Evolutionary conservation across 1,139 yeast species (phyloP).

Genomic region (Barnettozyma hawaiiensis): DNA sequence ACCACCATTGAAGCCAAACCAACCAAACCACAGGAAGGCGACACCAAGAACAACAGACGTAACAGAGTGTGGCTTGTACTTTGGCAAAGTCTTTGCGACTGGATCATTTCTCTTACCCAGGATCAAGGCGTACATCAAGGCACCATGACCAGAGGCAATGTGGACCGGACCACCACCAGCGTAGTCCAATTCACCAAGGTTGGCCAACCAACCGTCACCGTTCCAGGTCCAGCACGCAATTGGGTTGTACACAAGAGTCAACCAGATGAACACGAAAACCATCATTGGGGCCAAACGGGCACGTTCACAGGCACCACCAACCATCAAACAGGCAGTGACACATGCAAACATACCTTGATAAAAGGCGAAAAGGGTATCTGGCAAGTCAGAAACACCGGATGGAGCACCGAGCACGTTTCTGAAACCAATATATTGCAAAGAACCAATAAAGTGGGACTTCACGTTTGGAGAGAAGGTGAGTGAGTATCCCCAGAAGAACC

Average conservation of each 20-base stretch:
- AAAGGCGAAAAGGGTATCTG: slow-evolving; percentile 82
- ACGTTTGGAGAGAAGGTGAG: slow-evolving; percentile 72
- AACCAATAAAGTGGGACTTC: slow-evolving; percentile 66
- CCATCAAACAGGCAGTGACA: slow-evolving; percentile 85
- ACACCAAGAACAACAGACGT: slow-evolving; percentile 91
- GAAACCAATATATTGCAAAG: slow-evolving; percentile 72
- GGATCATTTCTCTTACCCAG: slow-evolving; percentile 92
- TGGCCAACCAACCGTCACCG: slow-evolving; percentile 78
- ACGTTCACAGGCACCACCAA: slow-evolving; percentile 97
- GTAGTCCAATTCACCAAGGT: slow-evolving; percentile 82
- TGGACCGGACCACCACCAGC: slow-evolving; percentile 99
- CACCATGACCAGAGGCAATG: slow-evolving; percentile 91
- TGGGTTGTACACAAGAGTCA: slow-evolving; percentile 94
- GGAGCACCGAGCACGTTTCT: slow-evolving; percentile 81
- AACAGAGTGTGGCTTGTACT: slow-evolving; percentile 88
- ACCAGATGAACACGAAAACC: slow-evolving; percentile 88
- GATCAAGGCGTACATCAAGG: slow-evolving; percentile 83
- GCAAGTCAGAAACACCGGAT: slow-evolving; percentile 57
- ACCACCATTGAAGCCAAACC: slow-evolving; percentile 99
- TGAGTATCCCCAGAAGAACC: slow-evolving; percentile 98
- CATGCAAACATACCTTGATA: slow-evolving; percentile 97
- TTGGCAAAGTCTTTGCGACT: slow-evolving; percentile 67
- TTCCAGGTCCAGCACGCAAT: slow-evolving; percentile 98
- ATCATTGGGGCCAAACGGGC: slow-evolving; percentile 96
- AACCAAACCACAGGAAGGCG: slow-evolving; percentile 92